Base-by-base conservation (phyloP, 2,329 filamentous ascomycete species). In the Pleurostoma richardsiae region DNA sequence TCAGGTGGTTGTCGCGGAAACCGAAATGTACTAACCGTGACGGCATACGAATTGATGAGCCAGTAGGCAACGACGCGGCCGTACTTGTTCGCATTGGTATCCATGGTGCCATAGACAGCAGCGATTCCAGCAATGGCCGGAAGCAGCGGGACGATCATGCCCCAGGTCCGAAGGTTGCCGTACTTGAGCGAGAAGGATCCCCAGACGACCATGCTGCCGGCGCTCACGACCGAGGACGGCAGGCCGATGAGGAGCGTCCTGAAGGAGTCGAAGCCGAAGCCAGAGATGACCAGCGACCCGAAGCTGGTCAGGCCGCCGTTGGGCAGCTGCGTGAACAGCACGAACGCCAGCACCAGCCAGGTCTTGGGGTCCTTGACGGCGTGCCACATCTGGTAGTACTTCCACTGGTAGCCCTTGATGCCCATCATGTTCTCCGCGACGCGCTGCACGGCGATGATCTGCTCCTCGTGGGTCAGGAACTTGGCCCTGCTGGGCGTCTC, bases 131-230 rank as follows among this genome's bases (percentile, higher is more conserved):
- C 57, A 40, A 60, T 59, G 10, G 57, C 56, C 5, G 54, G 54
- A 5, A 59, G 41, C 27, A 59, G 48, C 1, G 57, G 57, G n/a
- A 59, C 31, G 26, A 57, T 53, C 57, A 59, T 59, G 29, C 57
- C 57, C 45, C 49, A 52, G 3, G 56, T 59, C 28, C 57, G 52
- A 31, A 58, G 47, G 29, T 57, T 56, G 36, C 52, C 53, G 41
- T 57, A 50, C 46, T 55, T 51, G 39, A 56, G 46, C 6, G 52
- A 58, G n/a, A 58, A 52, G 8, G 48, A 49, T 29, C 54, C 56
- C 55, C 55, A 59, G 19, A 54, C 43, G 19, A 59, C 50, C 44
- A 58, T 57, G 40, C 54, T 57, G 29, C 54, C 56, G 19, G 56
- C 55, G 29, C 52, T 54, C 3, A 58, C 55, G 30, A 56, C 50